A percentile compares a stretch with the other conserved stretches of the same genome.
Evolutionary conservation across 345 rosid species (phyloP).

Genomic region (Acer negundo): DNA sequence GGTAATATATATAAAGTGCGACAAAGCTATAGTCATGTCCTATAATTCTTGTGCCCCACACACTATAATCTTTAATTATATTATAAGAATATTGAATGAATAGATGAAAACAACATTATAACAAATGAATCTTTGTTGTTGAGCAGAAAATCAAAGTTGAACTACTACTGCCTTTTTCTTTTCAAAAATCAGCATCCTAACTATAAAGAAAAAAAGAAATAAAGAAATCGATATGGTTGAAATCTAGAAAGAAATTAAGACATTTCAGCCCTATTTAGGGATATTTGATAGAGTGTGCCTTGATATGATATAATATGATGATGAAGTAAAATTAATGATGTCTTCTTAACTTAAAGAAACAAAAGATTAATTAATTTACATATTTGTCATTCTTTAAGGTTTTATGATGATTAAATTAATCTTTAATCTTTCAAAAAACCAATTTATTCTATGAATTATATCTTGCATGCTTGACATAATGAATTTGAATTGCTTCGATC

Average conservation of each 20-base stretch:
- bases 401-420: background rate
- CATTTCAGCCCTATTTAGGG: background rate
- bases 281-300: background rate
- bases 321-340: slow-evolving; percentile 16
- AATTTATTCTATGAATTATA: background rate
- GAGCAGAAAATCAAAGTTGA: background rate
- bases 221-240: background rate
- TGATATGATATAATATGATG: background rate
- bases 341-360: background rate
- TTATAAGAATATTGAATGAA: background rate
- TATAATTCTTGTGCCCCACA: slow-evolving; percentile 13
- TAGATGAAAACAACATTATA: slow-evolving; percentile 13
- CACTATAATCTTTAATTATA: too few relatives aligned
- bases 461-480: slow-evolving; percentile 3
- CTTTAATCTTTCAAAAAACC: background rate
- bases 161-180: background rate
- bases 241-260: background rate
- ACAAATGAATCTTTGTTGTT: background rate
- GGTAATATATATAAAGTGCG: background rate
- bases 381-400: background rate
- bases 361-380: background rate
- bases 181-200: background rate
- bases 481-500: background rate
- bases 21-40: background rate
- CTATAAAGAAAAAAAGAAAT: background rate